Percentiles rank a stretch among this genome's conserved stretches.
phyloP scores from a whole-genome alignment of 306 rosid species.

The Hippophae rhamnoides region DNA sequence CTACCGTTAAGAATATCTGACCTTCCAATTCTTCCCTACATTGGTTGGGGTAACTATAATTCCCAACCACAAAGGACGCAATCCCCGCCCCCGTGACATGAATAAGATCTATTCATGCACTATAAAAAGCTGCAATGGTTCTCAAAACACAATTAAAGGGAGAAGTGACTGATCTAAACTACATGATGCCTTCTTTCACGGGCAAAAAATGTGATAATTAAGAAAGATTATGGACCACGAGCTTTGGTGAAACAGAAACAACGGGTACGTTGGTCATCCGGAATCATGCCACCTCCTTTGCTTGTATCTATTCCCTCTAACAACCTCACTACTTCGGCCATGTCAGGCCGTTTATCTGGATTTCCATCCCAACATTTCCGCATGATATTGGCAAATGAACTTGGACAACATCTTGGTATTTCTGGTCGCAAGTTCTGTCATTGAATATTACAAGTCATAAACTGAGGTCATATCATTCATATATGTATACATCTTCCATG shows the following conservation, averaged over 20 bases:
- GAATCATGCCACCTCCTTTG: slow-evolving; percentile 90
- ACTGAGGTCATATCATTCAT: background rate
- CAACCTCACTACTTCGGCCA: slow-evolving; percentile 68
- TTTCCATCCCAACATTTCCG: slow-evolving; percentile 71
- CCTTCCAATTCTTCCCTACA: too few species aligned
- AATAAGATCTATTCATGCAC: too few species aligned
- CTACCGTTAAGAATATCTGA: too few species aligned
- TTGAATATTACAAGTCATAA: background rate
- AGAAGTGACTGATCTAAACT: too few species aligned
- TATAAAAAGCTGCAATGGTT: too few species aligned
- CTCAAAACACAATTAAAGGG: too few species aligned
- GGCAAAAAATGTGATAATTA: too few species aligned
- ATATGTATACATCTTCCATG: too few species aligned
- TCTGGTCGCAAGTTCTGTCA: slow-evolving; percentile 73
- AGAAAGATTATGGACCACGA: slow-evolving; percentile 55
- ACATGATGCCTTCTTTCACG: too few species aligned
- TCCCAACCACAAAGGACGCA: too few species aligned
- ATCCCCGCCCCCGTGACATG: too few species aligned
- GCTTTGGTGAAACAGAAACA: slow-evolving; percentile 55
- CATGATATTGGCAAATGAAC: slow-evolving; percentile 46
- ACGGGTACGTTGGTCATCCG: slow-evolving; percentile 43
- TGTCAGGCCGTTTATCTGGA: slow-evolving; percentile 67
- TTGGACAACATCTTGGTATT: slow-evolving; percentile 74
- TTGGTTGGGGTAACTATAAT: too few species aligned
- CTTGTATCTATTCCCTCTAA: slow-evolving; percentile 72